Evolutionary conservation across 129 eudicot species (phyloP), one percentile per base, ranked within the genome.

Genomic region (Sambucus nigra): DNA sequence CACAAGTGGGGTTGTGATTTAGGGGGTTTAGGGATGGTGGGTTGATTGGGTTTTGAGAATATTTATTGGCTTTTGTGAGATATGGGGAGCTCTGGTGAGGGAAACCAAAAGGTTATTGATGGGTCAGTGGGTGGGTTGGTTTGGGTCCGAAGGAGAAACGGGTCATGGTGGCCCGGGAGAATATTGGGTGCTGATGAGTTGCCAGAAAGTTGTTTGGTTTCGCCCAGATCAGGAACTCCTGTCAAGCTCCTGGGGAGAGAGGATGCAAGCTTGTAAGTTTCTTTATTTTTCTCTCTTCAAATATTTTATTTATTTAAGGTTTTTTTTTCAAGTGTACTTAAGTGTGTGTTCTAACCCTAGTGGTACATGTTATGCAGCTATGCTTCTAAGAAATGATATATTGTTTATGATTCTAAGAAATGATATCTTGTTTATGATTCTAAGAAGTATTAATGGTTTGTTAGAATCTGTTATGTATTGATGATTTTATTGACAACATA

Each of bases 141-240:
- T 73, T 88, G 94, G 94, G 94, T 88, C 52, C 87, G 81, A 29
- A 67, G 94, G 53, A 59, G 81, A 47, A 81, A 84, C 13, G 97
- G 97, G 77, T 73, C 82, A 5, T 89, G 95, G 98, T 89, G 98
- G 98, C 98, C 98, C 47, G 97, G 92, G 12, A 81, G 80, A 72
- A 81, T 88, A 47, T 29, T 88, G 59, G 76, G 94, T 38, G 23
- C 50, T 0, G 91, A 88, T 42, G 94, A 89, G 61, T 60, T 88
- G 47, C 78, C 82, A 2, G 81, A 82, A 31, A 66, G 67, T 41
- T 44, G 73, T 44, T 25, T 78, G 77, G 67, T 62, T 64, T 45
- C 80, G 0, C 78, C 80, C 0, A 71, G 82, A 80, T 57, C 69
- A 21, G 97, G 97, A 46, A 78, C 92, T 49, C 94, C 97, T 61